Base-by-base conservation (phyloP, 2,329 filamentous ascomycete genomes). In the Stagonosporopsis chrysanthemi region DNA sequence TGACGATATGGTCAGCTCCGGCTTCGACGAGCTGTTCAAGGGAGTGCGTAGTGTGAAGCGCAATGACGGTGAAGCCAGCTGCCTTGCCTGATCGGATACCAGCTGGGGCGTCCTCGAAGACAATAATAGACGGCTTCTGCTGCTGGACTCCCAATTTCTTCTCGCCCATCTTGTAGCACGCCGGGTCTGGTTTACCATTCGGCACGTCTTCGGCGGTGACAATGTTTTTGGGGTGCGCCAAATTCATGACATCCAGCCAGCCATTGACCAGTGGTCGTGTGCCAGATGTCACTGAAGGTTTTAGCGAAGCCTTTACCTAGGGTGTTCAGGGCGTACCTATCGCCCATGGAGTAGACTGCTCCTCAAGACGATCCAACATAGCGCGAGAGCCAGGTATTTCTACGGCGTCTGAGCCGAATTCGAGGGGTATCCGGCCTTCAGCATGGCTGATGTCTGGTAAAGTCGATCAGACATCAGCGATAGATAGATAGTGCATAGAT, bases 101-200 rank as follows among this genome's bases (percentile, higher is more conserved):
- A 7, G 92, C 91, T 5, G 93, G 92, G 53, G 91, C 91, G 79
- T 97, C 93, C 78, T 97, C 93, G 35, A 97, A 79, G 45, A 97
- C 93, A 52, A 97, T 81, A 40, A 94, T 82, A 11, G 70, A 65
- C 24, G 69, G 61, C 14, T 73, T 71, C 31, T 79, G 80, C 19
- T 81, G 73, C 5, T 67, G 46, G 11, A 82, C 64, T 2, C 74
- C 72, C 19, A 83, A 70, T 54, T 77, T 75, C 58, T 73, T 64
- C 40, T 70, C 72, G 4, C 81, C 81, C 33, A 81, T 68, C 38
- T 71, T 66, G 65, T 83, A 83, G 65, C 81, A 81, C 26, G 76
- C 77, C 11, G 81, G 81, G 65, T 83, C 79, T 39, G 81, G 81
- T 63, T 83, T 84, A 40, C 81, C 81, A 38, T 75, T 68, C 59